phyloP scores from a whole-genome alignment of 2,329 filamentous ascomycete genomes.

The Fusarium nelsonii region DNA sequence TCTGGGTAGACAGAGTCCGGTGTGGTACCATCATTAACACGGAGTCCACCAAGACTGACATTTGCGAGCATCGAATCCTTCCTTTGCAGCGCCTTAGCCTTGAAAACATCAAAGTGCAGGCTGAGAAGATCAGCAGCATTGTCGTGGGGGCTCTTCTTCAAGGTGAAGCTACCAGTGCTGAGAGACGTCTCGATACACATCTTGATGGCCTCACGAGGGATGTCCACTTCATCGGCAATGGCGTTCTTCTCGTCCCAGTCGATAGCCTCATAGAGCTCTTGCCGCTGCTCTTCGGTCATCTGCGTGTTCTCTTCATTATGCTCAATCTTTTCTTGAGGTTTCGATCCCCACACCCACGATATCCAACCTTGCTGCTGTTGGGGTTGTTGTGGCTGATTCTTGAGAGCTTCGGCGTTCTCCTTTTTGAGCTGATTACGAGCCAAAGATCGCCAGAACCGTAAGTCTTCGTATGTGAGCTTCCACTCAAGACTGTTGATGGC shows the following conservation, averaged over 20 bases:
- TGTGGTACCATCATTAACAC: slow-evolving; percentile 96
- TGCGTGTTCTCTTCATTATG: slow-evolving; percentile 77
- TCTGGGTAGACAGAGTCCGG: slow-evolving; percentile 91
- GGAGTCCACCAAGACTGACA: slow-evolving; percentile 89
- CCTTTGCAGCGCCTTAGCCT: slow-evolving; percentile 87
- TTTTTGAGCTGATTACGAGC: slow-evolving; percentile 95
- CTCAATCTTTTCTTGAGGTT: slow-evolving; percentile 71
- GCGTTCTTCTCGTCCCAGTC: slow-evolving; percentile 98
- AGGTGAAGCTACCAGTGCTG: slow-evolving; percentile 95
- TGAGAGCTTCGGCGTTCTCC: slow-evolving; percentile 91
- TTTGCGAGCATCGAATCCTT: slow-evolving; percentile 92
- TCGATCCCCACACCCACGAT: slow-evolving; percentile 90
- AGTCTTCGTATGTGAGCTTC: slow-evolving; percentile 92
- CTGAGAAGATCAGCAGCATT: slow-evolving; percentile 84
- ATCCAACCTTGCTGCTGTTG: slow-evolving; percentile 86
- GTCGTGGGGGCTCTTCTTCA: slow-evolving; percentile 76
- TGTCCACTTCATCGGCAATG: slow-evolving; percentile 86
- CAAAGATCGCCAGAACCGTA: slow-evolving; percentile 96
- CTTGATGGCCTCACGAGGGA: slow-evolving; percentile 91
- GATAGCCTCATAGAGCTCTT: slow-evolving; percentile 96
- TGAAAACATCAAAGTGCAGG: slow-evolving; percentile 94
- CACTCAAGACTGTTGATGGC: slow-evolving; percentile 83
- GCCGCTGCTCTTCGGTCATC: slow-evolving; percentile 95
- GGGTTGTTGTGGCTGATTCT: slow-evolving; percentile 65
- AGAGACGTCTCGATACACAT: slow-evolving; percentile 92